These are phyloP conservation scores for Phanerochaete sordida DNA, from an alignment of 768 basidiomycete species.

Conservation along the genomic window DNA sequence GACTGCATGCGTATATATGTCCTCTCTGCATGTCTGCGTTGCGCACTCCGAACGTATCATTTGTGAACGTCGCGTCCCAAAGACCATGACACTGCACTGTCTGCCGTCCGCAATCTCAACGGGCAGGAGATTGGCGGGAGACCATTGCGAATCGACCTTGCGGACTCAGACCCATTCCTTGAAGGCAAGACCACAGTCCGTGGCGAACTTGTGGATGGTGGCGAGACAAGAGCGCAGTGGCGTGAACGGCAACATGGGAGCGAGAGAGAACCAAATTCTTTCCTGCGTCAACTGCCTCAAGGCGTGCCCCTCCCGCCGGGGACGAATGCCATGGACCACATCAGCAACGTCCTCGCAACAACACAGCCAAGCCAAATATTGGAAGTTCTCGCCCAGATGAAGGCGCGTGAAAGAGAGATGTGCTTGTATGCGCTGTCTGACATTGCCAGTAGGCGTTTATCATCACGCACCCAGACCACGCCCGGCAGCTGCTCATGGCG, in stretches of 20 bases:
- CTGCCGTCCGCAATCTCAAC: slow-evolving; percentile 95
- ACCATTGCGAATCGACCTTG: slow-evolving; percentile 89
- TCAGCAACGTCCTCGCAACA: slow-evolving; percentile 79
- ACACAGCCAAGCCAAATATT: slow-evolving; percentile 83
- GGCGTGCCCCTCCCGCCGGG: slow-evolving; percentile 76
- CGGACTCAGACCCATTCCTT: slow-evolving; percentile 89
- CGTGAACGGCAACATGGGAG: slow-evolving; percentile 43
- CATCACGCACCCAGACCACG: slow-evolving; percentile 88
- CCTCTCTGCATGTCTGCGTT: not conserved
- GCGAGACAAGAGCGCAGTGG: slow-evolving; percentile 55
- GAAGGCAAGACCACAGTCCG: slow-evolving; percentile 87
- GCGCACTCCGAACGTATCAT: not conserved
- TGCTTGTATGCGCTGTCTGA: not conserved
- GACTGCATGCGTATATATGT: not conserved
- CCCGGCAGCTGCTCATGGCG: slow-evolving; percentile 67
- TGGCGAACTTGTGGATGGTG: slow-evolving; percentile 75
- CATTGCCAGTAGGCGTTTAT: slow-evolving; percentile 70
- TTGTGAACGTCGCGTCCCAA: slow-evolving; percentile 9
- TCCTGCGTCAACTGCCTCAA: slow-evolving; percentile 66
- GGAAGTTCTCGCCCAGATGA: slow-evolving; percentile 97
- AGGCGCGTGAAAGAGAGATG: slow-evolving; percentile 52
- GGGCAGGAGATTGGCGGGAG: slow-evolving; percentile 90
- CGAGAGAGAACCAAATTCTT: slow-evolving; percentile 32
- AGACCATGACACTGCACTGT: slow-evolving; percentile 96
- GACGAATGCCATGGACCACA: slow-evolving; percentile 70